A percentile compares a stretch with the other conserved stretches of the same genome.
phyloP scores from a whole-genome alignment of 352 stramenopile genomes.

The Pythium dissimile region DNA sequence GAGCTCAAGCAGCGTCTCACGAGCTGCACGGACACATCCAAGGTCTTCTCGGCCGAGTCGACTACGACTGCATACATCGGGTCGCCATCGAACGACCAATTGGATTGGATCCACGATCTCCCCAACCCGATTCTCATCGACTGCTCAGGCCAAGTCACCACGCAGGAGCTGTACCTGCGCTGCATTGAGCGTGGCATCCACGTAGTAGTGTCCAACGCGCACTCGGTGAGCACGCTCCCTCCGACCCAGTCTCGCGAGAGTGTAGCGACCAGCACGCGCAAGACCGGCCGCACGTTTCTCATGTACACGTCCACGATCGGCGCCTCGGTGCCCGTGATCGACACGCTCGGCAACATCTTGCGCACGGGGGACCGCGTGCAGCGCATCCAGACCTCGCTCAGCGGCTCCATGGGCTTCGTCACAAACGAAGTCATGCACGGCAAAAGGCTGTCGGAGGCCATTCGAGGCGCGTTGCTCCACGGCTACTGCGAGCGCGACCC shows the following conservation, averaged over 20 bases:
- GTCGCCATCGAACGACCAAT: conserved; percentile 41
- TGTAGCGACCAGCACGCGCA: conserved; percentile 30
- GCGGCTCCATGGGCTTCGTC: conserved; percentile 72
- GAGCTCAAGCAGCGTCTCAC: conserved; percentile 40
- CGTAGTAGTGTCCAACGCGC: conserved; percentile 66
- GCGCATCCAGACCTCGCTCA: conserved; percentile 57
- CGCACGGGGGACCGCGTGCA: conserved; percentile 65
- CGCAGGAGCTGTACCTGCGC: conserved; percentile 47
- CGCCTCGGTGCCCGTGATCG: conserved; percentile 63
- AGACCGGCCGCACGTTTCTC: conserved; percentile 55
- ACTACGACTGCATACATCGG: conserved; percentile 25
- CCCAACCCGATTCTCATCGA: conserved; percentile 69
- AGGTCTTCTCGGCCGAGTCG: conserved; percentile 28
- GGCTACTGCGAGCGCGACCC: conserved; percentile 72
- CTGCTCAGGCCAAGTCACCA: conserved; percentile 56
- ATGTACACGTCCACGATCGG: conserved; percentile 81
- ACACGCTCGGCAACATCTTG: conserved; percentile 74
- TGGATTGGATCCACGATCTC: conserved; percentile 63
- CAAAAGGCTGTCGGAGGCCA: conserved; percentile 49
- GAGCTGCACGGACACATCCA: conserved; percentile 33
- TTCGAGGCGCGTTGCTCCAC: conserved; percentile 40
- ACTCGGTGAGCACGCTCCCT: conserved; percentile 48
- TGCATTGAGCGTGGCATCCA: conserved; percentile 72
- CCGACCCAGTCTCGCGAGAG: conserved; percentile 55
- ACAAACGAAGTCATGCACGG: conserved; percentile 74